Evolutionary conservation across 805 yeast species (phyloP), one percentile per base, ranked within the genome.

Genomic region (Ogataea populi-albae): DNA sequence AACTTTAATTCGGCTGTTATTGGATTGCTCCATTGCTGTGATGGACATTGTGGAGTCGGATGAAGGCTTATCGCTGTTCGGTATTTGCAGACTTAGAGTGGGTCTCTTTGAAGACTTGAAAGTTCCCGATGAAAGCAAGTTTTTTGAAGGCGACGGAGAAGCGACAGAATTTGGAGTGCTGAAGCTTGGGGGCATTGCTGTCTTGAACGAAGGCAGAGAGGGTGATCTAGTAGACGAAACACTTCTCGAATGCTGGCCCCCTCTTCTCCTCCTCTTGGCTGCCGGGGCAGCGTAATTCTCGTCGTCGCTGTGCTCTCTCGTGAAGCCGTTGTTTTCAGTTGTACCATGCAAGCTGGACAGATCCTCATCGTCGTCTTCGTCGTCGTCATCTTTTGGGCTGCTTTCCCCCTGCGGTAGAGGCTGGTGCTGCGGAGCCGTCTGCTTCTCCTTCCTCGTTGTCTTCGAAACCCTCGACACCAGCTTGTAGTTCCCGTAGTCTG

Each of bases 31-130:
- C 9, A 68, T 31, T 1, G 77, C 75, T 4, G 78, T 67, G 17
- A 72, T 50, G 0, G 77, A 69, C 17, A 65, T 49, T 34, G 73
- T 67, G 49, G 73, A 56, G 53, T 68, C 66, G 37, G 61, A 39
- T 43, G 57, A 44, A 15, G 46, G 20, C 32, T 48, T 46, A 24
- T 47, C 57, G 26, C 39, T 37, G n/a, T 35, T 48, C 1, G 87
- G 87, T n/a, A 81, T 81, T 46, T 77, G 78, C 8, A 81, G 80
- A 37, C 85, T 59, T 29, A 81, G 59, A 1, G 79, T 69, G 1
- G 87, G 87, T 40, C 87, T 59, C 32, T 61, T 47, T n/a, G 44
- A 38, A 20, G 33, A 10, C 17, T 36, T 43, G 23, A 18, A n/a
- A n/a, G n/a, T n/a, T n/a, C n/a, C n/a, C n/a, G n/a, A n/a, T n/a